phyloP scores from a whole-genome alignment of 176 grass and related monocot species.

The Microstegium vimineum region DNA sequence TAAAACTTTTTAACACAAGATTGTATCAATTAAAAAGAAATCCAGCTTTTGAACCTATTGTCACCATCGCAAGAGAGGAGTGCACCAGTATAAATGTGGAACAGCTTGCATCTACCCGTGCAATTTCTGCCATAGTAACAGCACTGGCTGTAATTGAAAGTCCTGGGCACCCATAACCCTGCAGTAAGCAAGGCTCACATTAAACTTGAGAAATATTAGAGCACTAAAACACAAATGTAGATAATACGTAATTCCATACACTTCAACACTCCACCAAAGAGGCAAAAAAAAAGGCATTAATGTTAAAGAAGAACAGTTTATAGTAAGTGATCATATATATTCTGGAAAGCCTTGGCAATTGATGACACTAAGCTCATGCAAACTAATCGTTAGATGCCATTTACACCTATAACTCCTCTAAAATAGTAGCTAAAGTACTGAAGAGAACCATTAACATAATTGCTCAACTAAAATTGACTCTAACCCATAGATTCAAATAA shows the following conservation, averaged over 20 bases:
- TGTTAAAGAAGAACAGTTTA: neutral
- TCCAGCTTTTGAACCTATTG: slow-evolving; percentile 45
- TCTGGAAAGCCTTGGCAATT: neutral
- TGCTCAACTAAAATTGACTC: neutral
- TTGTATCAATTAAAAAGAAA: neutral
- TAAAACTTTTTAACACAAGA: neutral
- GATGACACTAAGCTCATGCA: neutral
- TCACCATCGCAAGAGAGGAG: slow-evolving; percentile 70
- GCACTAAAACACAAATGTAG: neutral
- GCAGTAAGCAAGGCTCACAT: neutral
- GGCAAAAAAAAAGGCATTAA: neutral
- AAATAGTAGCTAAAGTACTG: neutral
- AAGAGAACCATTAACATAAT: neutral
- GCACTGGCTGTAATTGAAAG: slow-evolving; percentile 63
- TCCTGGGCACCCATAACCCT: slow-evolving; percentile 70
- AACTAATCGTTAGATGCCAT: neutral
- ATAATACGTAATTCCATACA: neutral
- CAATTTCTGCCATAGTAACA: slow-evolving; percentile 63
- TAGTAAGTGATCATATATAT: neutral
- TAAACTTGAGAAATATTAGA: slow-evolving; percentile 5
- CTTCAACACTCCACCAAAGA: neutral
- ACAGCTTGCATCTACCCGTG: slow-evolving; percentile 67
- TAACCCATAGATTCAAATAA: neutral
- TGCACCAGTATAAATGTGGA: slow-evolving; percentile 80
- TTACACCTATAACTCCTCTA: neutral